Conservation (phyloP, 495 filamentous ascomycete genomes). For the Neurospora cerealis region DNA sequence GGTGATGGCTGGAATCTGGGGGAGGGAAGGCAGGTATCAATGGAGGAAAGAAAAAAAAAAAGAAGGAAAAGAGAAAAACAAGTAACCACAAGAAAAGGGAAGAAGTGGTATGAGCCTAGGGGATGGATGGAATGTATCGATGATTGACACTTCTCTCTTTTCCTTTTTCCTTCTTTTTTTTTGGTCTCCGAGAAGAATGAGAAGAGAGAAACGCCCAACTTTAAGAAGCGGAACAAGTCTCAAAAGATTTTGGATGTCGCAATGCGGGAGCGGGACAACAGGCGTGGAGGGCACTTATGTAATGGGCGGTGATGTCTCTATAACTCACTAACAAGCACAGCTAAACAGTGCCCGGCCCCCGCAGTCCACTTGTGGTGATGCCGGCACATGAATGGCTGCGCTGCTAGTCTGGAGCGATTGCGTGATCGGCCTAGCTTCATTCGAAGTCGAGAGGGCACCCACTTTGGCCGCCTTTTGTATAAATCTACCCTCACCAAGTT, state of each 20-base stretch:
- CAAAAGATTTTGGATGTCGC: not conserved
- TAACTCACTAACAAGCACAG: not conserved
- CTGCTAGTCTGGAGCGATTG: constrained; percentile 15
- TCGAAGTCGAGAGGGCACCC: constrained; percentile 1
- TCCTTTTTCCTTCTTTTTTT: constrained; percentile 10
- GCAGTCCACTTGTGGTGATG: constrained; percentile 6
- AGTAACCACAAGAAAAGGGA: not conserved
- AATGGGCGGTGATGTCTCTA: not conserved
- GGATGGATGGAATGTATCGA: not conserved
- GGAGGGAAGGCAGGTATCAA: not conserved
- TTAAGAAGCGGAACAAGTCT: constrained; percentile 5
- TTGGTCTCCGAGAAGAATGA: not conserved
- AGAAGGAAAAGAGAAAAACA: not conserved
- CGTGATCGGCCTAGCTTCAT: constrained; percentile 23
- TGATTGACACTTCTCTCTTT: not conserved
- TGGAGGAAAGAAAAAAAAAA: not conserved
- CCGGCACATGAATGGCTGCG: not conserved
- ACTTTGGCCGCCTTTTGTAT: not conserved
- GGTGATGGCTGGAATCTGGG: not conserved
- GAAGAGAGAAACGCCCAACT: constrained; percentile 2
- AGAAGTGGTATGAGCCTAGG: not conserved
- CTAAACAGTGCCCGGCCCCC: constrained; percentile 10
- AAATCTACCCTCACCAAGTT: constrained; percentile 8
- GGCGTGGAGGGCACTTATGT: not conserved
- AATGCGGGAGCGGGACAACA: not conserved